phyloP scores from a whole-genome alignment of 805 yeast genomes.

The Clavispora asparagi region DNA sequence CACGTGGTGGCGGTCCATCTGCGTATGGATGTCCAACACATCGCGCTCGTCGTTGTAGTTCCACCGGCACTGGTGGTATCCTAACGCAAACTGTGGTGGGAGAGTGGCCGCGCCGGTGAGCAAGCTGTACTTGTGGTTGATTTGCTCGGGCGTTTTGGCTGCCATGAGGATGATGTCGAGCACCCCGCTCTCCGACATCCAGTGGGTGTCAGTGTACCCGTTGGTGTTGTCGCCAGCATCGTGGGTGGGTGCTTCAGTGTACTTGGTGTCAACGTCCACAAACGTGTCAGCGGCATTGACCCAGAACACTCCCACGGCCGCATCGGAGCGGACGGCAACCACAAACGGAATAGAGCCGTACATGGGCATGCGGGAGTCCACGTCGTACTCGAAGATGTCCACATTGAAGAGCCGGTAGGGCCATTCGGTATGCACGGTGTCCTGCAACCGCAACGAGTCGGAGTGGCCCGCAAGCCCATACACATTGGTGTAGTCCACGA shows the following conservation, averaged over 20 bases:
- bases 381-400: constrained; percentile 91
- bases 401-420: constrained; percentile 91
- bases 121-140: constrained; percentile 57
- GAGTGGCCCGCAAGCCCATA: constrained; percentile 99
- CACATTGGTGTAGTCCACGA: constrained; percentile 55
- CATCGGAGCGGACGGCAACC: constrained; percentile 55
- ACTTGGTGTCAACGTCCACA: no score
- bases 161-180: constrained; percentile 69
- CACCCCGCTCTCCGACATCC: constrained; percentile 91
- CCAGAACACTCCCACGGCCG: constrained; percentile 83
- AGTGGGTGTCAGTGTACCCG: constrained; percentile 70
- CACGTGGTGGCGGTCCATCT: constrained; percentile 67
- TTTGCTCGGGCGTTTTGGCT: constrained; percentile 50
- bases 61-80: constrained; percentile 98
- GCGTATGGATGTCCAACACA: constrained; percentile 62
- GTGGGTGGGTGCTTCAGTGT: no score
- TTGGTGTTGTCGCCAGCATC: no score
- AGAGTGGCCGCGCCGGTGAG: constrained; percentile 70
- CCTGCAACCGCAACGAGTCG: constrained; percentile 66
- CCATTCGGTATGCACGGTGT: constrained; percentile 49
- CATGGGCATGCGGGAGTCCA: constrained; percentile 81
- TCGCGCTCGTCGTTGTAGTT: constrained; percentile 88
- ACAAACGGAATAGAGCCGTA: constrained; percentile 92
- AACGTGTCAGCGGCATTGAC: constrained; percentile 89
- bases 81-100: constrained; percentile 76